Conservation (phyloP, 2,329 filamentous ascomycete species). For the Zopfia rhizophila region DNA sequence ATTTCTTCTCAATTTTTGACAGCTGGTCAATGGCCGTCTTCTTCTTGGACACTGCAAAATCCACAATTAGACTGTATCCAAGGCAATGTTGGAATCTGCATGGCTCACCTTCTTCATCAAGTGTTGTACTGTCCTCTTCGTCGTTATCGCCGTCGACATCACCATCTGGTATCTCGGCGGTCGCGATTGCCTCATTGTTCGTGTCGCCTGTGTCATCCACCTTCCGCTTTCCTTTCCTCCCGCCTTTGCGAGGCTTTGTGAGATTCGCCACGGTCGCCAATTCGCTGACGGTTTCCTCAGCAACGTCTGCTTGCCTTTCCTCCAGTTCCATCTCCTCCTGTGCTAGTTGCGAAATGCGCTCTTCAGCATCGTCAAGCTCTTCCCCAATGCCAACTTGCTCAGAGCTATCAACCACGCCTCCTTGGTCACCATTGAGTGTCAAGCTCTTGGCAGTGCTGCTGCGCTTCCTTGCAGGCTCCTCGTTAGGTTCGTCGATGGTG, state of each 20-base stretch:
- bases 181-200: conserved; percentile 61
- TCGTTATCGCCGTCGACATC: conserved; percentile 60
- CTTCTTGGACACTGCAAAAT: conserved; percentile 75
- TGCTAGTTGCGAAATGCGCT: conserved; percentile 42
- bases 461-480: conserved; percentile 52
- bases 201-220: conserved; percentile 50
- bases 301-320: conserved; percentile 46
- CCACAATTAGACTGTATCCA: not conserved
- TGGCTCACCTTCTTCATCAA: conserved; percentile 53
- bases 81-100: not conserved
- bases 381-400: conserved; percentile 53
- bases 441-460: conserved; percentile 38
- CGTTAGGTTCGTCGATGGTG: conserved; percentile 46
- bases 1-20: conserved; percentile 84
- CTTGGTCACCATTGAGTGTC: conserved; percentile 42
- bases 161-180: conserved; percentile 72
- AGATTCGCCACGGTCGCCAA: conserved; percentile 49
- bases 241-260: conserved; percentile 49
- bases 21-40: conserved; percentile 83
- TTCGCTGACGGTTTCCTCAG: conserved; percentile 43
- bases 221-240: conserved; percentile 63
- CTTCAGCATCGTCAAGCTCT: conserved; percentile 63
- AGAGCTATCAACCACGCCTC: conserved; percentile 35
- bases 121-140: conserved; percentile 49
- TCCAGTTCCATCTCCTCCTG: conserved; percentile 47